Evolutionary conservation across 805 yeast species (phyloP).

Genomic region (Phaffomyces thermotolerans): DNA sequence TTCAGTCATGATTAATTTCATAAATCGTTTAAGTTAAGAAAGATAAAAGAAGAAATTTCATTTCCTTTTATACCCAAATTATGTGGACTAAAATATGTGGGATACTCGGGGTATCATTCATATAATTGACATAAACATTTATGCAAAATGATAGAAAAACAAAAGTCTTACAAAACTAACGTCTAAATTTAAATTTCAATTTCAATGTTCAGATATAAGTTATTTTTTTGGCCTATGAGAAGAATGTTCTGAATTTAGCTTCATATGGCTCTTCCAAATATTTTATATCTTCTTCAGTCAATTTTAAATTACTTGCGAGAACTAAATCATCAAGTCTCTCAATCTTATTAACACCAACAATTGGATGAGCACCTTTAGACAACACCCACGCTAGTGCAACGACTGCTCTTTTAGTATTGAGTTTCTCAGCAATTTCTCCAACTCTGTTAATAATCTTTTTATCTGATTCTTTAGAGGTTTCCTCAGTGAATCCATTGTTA

Average conservation of each 20-base stretch:
- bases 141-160: no score
- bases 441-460: constrained; percentile 2
- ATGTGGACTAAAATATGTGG: no score
- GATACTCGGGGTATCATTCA: no score
- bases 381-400: constrained; percentile 45
- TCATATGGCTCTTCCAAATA: constrained; percentile 9
- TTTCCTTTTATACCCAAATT: no score
- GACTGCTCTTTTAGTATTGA: constrained; percentile 41
- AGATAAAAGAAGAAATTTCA: no score
- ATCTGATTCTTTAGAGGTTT: not conserved
- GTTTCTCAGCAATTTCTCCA: not conserved
- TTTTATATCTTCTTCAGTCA: constrained; percentile 15
- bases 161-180: no score
- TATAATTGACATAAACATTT: no score
- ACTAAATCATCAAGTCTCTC: constrained; percentile 47
- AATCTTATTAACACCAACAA: constrained; percentile 42
- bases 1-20: not conserved
- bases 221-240: no score
- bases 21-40: no score
- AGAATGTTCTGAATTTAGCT: not conserved
- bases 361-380: constrained; percentile 44
- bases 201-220: no score
- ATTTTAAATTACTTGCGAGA: constrained; percentile 30
- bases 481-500: not conserved
- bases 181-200: no score